Evolutionary conservation across 1,284 basidiomycete species (phyloP), one percentile per base, ranked within the genome.

Genomic region (Cryptococcus maquisensis): DNA sequence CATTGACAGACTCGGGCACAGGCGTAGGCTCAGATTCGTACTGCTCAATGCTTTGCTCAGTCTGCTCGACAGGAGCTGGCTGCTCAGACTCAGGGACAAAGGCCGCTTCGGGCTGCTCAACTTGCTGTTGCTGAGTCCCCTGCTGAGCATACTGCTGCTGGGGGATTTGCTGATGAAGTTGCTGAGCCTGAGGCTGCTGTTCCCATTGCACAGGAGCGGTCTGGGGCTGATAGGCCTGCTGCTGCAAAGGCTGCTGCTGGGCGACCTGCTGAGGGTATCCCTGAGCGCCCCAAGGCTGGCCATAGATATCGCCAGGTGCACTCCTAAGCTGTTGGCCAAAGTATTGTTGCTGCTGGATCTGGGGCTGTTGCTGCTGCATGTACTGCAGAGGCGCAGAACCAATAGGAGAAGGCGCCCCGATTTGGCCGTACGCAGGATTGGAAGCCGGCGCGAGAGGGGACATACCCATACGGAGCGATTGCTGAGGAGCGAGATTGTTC

Each of bases 271-370:
- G 52, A 23, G 43, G 48, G 45, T 49, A 53, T 38, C 39, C 41
- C 52, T 65, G 62, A 2, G 64, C 56, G 23, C 61, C 64, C 68
- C 69, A 72, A 3, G 68, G 67, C 18, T 63, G 37, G 59, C 54
- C n/a, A 55, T 61, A 65, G 37, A 64, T 56, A 41, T 61, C 59
- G 8, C 55, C 49, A 3, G 47, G 49, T 13, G 49, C 52, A 3
- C 61, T 56, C 42, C n/a, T 21, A 18, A 9, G 39, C 18, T 56
- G 52, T 40, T 59, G 67, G 43, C 44, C 54, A 49, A 61, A 70
- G 47, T 51, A 57, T 35, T 56, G 59, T 3, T 20, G 43, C 16
- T 44, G 43, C 23, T 49, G 43, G n/a, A 20, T n/a, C 4, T 36
- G 47, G 20, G 52, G 59, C 21, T 58, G 60, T 23, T 60, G 59